A percentile compares a stretch with the other conserved stretches of the same genome.
Evolutionary conservation across 176 grass and related monocot genomes (phyloP).

Genomic region (Urochloa ruziziensis): DNA sequence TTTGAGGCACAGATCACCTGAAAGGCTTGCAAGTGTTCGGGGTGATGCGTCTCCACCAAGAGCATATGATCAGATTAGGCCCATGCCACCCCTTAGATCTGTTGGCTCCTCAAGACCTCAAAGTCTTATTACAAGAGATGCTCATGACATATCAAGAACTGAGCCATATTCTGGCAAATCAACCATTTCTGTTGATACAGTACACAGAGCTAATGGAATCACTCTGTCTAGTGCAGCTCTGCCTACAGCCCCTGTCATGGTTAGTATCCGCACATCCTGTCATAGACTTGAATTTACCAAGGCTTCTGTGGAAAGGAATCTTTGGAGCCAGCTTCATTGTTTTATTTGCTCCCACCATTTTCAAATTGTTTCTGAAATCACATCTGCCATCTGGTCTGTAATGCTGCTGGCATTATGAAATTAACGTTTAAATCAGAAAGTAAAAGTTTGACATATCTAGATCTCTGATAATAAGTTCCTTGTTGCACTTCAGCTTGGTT

Average conservation of each 20-base stretch:
- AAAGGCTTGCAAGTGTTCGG: slow-evolving; percentile 31
- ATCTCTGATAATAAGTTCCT: background rate
- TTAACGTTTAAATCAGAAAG: background rate
- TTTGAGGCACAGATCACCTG: slow-evolving; percentile 48
- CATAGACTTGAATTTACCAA: slow-evolving; percentile 6
- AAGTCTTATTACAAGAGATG: slow-evolving; percentile 47
- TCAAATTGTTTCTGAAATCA: background rate
- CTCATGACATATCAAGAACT: slow-evolving; percentile 42
- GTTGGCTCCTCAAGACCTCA: slow-evolving; percentile 35
- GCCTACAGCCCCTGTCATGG: slow-evolving; percentile 30
- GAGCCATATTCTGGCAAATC: slow-evolving; percentile 38
- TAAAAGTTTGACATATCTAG: background rate
- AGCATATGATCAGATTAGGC: slow-evolving; percentile 42
- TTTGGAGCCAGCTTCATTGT: background rate
- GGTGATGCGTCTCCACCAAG: slow-evolving; percentile 48
- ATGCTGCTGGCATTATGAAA: background rate
- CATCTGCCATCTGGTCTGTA: background rate
- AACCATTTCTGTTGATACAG: slow-evolving; percentile 32
- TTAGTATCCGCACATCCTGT: slow-evolving; percentile 31
- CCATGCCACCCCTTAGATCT: slow-evolving; percentile 36
- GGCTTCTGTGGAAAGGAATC: background rate
- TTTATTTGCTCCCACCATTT: background rate
- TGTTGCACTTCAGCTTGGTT: slow-evolving; percentile 14
- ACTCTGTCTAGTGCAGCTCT: slow-evolving; percentile 11
- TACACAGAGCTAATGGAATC: slow-evolving; percentile 41